Percentiles rank a stretch among this genome's conserved stretches.
Evolutionary conservation across 129 eudicot species (phyloP).

Genomic region (Centaurea solstitialis): DNA sequence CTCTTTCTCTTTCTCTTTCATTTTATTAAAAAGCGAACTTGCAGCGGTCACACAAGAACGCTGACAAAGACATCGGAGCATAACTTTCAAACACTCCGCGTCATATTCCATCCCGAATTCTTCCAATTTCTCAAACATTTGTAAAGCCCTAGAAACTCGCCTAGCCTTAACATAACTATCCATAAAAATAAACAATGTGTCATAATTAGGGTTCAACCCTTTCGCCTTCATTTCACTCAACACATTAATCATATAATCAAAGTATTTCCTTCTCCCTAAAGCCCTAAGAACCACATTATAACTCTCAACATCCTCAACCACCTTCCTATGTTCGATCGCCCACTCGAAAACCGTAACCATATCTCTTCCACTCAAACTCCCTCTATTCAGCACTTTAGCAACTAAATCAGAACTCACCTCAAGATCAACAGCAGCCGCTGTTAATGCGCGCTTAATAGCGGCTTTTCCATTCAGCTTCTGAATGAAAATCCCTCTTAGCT

Average conservation of each 20-base stretch:
- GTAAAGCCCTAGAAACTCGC: constrained; percentile 53
- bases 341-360: constrained; percentile 80
- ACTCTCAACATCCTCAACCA: constrained; percentile 26
- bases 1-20: constrained; percentile 53
- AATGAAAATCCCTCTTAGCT: constrained; percentile 68
- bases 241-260: constrained; percentile 51
- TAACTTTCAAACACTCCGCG: constrained; percentile 55
- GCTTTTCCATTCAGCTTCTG: constrained; percentile 62
- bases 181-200: constrained; percentile 60
- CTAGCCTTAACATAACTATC: constrained; percentile 69
- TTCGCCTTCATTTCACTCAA: constrained; percentile 47
- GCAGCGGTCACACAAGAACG: constrained; percentile 57
- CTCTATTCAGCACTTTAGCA: constrained; percentile 65
- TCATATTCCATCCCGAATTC: constrained; percentile 58
- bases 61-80: constrained; percentile 58
- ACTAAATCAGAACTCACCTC: constrained; percentile 47
- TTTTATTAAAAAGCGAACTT: constrained; percentile 41
- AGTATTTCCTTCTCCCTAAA: constrained; percentile 77
- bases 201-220: constrained; percentile 50
- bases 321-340: constrained; percentile 49
- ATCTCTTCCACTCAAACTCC: constrained; percentile 56
- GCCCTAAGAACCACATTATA: constrained; percentile 63
- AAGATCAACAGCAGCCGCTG: constrained; percentile 45
- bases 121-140: constrained; percentile 57
- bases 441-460: constrained; percentile 49